phyloP scores from a whole-genome alignment of 2,329 filamentous ascomycete species.

The Decorospora gaudefroyi region DNA sequence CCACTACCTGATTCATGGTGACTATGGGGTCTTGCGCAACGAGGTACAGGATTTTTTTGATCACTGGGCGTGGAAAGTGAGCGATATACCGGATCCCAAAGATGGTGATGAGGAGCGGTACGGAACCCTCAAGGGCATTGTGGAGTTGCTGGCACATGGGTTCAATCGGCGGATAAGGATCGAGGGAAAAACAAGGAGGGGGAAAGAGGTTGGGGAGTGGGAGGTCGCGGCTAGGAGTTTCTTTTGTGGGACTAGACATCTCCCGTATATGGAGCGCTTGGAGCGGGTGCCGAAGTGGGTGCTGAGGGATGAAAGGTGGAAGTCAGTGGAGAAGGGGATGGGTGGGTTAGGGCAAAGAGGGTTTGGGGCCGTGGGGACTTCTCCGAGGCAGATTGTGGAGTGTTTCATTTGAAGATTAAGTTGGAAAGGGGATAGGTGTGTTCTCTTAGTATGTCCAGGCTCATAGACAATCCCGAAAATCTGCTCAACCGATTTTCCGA shows the following conservation, averaged over 20 bases:
- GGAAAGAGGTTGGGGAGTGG: constrained; percentile 1
- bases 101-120: constrained; percentile 2
- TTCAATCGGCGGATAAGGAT: constrained; percentile 1
- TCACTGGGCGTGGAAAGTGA: constrained; percentile 1
- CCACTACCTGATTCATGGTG: constrained; percentile 2
- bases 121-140: background rate
- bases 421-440: background rate
- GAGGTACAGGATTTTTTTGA: constrained; percentile 6
- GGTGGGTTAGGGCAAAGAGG: background rate
- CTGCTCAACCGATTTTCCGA: too few species aligned
- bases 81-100: background rate
- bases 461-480: too few species aligned
- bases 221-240: background rate
- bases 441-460: too few species aligned
- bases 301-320: too few species aligned
- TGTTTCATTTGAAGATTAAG: constrained; percentile 1
- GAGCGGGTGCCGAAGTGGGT: background rate
- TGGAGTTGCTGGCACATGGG: background rate
- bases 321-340: background rate
- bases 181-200: background rate
- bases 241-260: background rate
- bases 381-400: background rate
- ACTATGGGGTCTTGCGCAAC: constrained; percentile 2
- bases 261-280: background rate
- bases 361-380: background rate